These are phyloP conservation scores for Fusarium zealandicum DNA, from an alignment of 2,329 filamentous ascomycete genomes.

Conservation along the genomic window DNA sequence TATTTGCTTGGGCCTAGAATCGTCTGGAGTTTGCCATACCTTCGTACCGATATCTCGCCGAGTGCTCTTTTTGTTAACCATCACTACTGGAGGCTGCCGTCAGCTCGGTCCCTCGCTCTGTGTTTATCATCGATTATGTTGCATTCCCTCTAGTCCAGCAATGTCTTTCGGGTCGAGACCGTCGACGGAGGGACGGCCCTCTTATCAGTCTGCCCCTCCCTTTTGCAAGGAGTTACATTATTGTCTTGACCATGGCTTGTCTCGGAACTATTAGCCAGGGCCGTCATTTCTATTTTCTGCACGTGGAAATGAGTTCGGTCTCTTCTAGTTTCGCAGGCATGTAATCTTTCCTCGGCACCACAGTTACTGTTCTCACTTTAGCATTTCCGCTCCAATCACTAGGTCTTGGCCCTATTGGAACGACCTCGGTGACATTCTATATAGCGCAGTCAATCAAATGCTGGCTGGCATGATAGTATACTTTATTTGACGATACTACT, in stretches of 20 bases:
- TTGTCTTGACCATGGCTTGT: neutral
- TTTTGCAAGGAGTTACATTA: neutral
- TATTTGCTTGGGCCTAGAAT: neutral
- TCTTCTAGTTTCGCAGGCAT: neutral
- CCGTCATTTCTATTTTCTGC: too few relatives aligned
- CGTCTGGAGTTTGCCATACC: neutral
- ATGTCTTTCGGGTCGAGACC: neutral
- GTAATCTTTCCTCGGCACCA: neutral
- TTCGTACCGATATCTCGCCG: conserved; percentile 3
- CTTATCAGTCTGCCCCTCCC: neutral
- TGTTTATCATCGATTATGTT: conserved; percentile 12
- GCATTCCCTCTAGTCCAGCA: conserved; percentile 24
- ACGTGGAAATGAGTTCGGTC: too few relatives aligned
- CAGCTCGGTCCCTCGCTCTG: conserved; percentile 3
- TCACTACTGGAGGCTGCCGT: neutral
- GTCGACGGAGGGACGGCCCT: neutral
- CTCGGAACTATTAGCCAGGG: neutral
- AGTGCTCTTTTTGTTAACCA: neutral
- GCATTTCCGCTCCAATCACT: too few relatives aligned
- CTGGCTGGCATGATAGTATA: too few relatives aligned
- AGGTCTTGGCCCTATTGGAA: too few relatives aligned
- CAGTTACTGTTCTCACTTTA: too few relatives aligned
- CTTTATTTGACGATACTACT: too few relatives aligned
- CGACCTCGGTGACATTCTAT: too few relatives aligned
- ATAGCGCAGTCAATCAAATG: too few relatives aligned